Evolutionary conservation across 1,284 basidiomycete species (phyloP), one percentile per base, ranked within the genome.

Genomic region (Leccinum brunneo-olivaceum): DNA sequence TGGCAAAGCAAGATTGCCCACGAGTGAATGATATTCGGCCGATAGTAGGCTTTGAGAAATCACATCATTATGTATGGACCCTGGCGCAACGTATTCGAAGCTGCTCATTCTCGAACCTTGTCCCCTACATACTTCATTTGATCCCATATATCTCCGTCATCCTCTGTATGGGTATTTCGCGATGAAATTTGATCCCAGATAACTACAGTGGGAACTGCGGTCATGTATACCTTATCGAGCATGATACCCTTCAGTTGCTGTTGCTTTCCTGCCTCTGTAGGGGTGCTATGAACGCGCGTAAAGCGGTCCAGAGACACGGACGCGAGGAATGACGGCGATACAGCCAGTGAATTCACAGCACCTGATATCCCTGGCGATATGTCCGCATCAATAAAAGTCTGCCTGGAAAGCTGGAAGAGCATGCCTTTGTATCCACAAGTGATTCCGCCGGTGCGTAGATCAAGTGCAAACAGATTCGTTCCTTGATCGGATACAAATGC

Each of bases 1-100:
- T 97, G 93, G 94, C 77, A 83, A 67, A 90, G 86, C 55, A 73
- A 83, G 61, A 94, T 95, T 57, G 91, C 76, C 5, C 57, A 66
- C 53, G 45, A 51, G 29, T 6, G 14, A 41, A 21, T 14, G 18
- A 12, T 12, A 27, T 4, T 21, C n/a, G 24, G 19, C 15, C 16
- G 21, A 41, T 37, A 18, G 15, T 16, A 19, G 8, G 29, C 20
- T 29, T 20, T 34, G 29, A 16, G n/a, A 39, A 21, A 52, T 14
- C 20, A 19, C 19, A 33, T 23, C 34, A 27, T 21, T 35, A 43
- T 39, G 44, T 21, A 10, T 8, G 14, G 14, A 25, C 36, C 38
- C 28, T 36, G 34, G 28, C 15, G 23, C 10, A 33, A 38, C 11
- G 12, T 25, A 23, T 25, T 15, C 2, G 14, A 21, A 36, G 16